Percentiles rank a stretch among this genome's conserved stretches.
phyloP scores from a whole-genome alignment of 2,329 filamentous ascomycete genomes.

The Sphaerulina musiva region DNA sequence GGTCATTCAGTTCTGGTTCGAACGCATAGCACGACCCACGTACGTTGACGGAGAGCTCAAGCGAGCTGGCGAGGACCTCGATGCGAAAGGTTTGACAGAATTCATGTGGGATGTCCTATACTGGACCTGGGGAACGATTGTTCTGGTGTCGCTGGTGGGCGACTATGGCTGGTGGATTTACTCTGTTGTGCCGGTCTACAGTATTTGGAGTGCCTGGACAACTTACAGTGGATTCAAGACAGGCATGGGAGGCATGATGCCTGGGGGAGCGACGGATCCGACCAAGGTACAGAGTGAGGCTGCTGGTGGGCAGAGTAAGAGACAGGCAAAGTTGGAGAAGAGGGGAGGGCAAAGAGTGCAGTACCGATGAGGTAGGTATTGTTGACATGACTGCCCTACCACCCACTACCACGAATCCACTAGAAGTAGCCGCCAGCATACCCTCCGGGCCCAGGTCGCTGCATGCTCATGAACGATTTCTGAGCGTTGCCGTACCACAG shows the following conservation, averaged over 20 bases:
- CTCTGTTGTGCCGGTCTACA: constrained; percentile 44
- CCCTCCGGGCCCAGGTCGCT: not conserved
- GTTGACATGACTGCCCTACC: not conserved
- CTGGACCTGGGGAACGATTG: constrained; percentile 77
- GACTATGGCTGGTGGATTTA: constrained; percentile 70
- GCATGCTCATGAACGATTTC: constrained; percentile 3
- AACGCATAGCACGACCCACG: constrained; percentile 72
- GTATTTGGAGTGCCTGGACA: constrained; percentile 40
- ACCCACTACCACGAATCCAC: not conserved
- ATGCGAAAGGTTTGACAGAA: constrained; percentile 81
- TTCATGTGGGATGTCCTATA: constrained; percentile 98
- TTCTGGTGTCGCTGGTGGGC: constrained; percentile 68
- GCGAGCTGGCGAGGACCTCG: constrained; percentile 77
- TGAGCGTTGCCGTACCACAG: not conserved
- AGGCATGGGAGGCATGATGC: constrained; percentile 39
- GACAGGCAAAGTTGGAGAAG: constrained; percentile 49
- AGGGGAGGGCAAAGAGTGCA: constrained; percentile 44
- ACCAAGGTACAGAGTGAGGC: constrained; percentile 16
- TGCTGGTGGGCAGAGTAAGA: constrained; percentile 41
- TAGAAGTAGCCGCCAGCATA: constrained; percentile 4
- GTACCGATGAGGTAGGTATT: constrained; percentile 36
- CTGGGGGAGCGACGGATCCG: constrained; percentile 31
- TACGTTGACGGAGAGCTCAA: constrained; percentile 62
- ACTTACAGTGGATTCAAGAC: constrained; percentile 42
- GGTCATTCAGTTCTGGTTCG: constrained; percentile 76